Conservation (phyloP, 2,329 filamentous ascomycete genomes). For the Beauveria asiatica region DNA sequence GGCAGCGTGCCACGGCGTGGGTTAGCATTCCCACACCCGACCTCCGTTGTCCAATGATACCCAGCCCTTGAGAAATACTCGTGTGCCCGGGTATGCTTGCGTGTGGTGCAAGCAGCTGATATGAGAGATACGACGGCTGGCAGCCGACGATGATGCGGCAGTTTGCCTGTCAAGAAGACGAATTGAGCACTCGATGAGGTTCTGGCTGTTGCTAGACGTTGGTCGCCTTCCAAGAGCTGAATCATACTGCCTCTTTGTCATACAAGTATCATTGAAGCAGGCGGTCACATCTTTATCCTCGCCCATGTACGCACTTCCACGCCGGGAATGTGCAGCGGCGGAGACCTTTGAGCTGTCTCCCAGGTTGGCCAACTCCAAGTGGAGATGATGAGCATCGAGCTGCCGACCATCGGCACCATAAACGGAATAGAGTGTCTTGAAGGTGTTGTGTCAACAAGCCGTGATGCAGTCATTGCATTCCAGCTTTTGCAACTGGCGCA, state of each 20-base stretch:
- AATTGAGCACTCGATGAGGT: not conserved
- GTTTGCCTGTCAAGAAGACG: not conserved
- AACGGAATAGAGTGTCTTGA: not conserved
- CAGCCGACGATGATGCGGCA: not conserved
- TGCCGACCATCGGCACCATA: not conserved
- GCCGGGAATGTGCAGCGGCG: not conserved
- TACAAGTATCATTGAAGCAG: not conserved
- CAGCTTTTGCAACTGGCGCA: conserved; percentile 6
- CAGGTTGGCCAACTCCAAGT: not conserved
- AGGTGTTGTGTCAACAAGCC: conserved; percentile 6
- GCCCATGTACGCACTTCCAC: not conserved
- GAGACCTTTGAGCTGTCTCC: not conserved
- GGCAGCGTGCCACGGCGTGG: not conserved
- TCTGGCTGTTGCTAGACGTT: not conserved
- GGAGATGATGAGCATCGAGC: not conserved
- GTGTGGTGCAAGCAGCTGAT: not conserved
- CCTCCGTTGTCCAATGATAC: not conserved
- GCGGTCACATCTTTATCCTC: not conserved
- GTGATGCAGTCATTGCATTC: conserved; percentile 16
- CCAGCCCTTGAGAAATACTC: not conserved
- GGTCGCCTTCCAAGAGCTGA: not conserved
- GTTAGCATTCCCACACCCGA: conserved; percentile 4
- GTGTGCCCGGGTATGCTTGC: not conserved
- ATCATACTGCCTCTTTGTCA: not conserved
- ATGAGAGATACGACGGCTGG: not conserved